Evolutionary conservation across 140 eudicot species (phyloP).

Genomic region (Stevia rebaudiana): DNA sequence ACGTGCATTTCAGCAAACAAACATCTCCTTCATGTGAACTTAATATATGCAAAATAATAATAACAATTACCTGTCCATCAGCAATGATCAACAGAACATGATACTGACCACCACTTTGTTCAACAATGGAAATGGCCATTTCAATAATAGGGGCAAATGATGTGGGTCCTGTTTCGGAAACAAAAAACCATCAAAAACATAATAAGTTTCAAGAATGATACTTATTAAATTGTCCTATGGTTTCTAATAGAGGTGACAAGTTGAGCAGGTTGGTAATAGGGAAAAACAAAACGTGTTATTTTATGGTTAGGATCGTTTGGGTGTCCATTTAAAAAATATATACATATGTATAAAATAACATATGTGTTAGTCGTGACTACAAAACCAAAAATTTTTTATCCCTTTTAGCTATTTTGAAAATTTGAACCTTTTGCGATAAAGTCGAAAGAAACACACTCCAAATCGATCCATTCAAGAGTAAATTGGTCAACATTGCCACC

Average conservation of each 20-base stretch:
- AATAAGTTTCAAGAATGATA: slow-evolving; percentile 20
- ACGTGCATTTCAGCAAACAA: slow-evolving; percentile 13
- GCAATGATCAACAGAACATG: slow-evolving; percentile 92
- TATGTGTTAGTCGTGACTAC: too few relatives aligned
- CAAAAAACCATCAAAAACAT: slow-evolving; percentile 1
- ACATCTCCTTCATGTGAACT: not conserved
- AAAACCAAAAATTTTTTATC: too few relatives aligned
- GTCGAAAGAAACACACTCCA: not conserved
- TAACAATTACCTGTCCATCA: slow-evolving; percentile 72
- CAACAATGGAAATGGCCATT: slow-evolving; percentile 90
- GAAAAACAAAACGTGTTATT: not conserved
- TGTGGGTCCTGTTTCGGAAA: slow-evolving; percentile 65
- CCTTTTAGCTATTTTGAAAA: not conserved
- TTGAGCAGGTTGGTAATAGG: not conserved
- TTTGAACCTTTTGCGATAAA: not conserved
- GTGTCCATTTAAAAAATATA: too few relatives aligned
- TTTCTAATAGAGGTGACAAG: not conserved
- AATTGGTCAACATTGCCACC: not conserved
- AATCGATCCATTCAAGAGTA: not conserved
- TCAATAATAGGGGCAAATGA: slow-evolving; percentile 92
- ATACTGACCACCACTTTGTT: slow-evolving; percentile 94
- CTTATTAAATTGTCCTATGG: not conserved
- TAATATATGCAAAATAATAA: not conserved
- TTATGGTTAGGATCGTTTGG: too few relatives aligned
- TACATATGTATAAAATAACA: too few relatives aligned